phyloP scores from a whole-genome alignment of 306 rosid species.

The Castanea crenata region DNA sequence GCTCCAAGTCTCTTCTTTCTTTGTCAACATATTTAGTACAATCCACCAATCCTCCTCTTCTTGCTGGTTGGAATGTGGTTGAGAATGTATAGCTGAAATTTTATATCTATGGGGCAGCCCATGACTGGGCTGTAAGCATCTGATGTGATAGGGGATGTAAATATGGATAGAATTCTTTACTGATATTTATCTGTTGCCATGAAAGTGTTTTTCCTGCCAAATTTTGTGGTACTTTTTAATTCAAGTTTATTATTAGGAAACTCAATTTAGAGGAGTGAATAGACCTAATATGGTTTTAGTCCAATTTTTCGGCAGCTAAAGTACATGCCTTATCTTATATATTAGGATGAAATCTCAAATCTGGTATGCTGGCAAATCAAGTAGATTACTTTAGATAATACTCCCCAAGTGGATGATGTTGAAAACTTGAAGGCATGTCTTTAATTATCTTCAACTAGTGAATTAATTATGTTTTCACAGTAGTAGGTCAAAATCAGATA shows the following conservation, averaged over 20 bases:
- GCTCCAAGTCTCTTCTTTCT: neutral
- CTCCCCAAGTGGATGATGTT: constrained; percentile 9
- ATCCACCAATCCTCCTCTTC: neutral
- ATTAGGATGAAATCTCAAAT: neutral
- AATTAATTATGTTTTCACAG: too few relatives aligned
- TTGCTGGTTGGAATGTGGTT: neutral
- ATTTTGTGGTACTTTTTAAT: neutral
- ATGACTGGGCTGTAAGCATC: constrained; percentile 10
- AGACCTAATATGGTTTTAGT: neutral
- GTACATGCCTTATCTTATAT: constrained; percentile 18
- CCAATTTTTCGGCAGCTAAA: constrained; percentile 14
- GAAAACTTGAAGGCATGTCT: neutral
- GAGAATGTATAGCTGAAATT: neutral
- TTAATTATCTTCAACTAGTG: too few relatives aligned
- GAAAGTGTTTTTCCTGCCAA: neutral
- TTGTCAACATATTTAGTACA: neutral
- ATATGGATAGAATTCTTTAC: constrained; percentile 6
- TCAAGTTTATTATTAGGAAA: neutral
- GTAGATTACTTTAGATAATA: constrained; percentile 1
- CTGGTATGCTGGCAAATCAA: constrained; percentile 1
- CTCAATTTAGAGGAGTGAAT: neutral
- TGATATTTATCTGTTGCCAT: constrained; percentile 1
- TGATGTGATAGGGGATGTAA: constrained; percentile 8
- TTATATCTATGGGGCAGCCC: neutral
- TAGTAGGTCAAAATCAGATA: too few relatives aligned